These are phyloP conservation scores for Vigna radiata DNA, from an alignment of 306 rosid genomes.

Conservation along the genomic window DNA sequence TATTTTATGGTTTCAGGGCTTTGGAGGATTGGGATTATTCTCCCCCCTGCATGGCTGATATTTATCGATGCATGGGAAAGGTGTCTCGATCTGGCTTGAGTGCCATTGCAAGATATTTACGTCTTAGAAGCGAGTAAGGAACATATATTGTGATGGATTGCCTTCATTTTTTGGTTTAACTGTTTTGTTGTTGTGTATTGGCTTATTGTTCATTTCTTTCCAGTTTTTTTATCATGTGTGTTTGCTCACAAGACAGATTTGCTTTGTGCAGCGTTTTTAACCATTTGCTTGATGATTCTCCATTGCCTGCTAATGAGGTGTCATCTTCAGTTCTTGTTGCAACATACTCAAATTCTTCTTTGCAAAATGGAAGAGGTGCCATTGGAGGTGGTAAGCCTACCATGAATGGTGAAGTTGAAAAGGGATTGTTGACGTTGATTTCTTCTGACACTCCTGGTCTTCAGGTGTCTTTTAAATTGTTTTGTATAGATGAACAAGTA, in stretches of 20 bases:
- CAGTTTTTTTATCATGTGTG: conserved; percentile 12
- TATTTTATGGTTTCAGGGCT: conserved; percentile 65
- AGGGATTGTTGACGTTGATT: conserved; percentile 89
- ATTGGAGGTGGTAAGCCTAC: conserved; percentile 85
- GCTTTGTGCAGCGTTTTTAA: conserved; percentile 79
- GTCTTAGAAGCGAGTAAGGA: conserved; percentile 94
- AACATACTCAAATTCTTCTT: conserved; percentile 60
- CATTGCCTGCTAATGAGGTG: conserved; percentile 84
- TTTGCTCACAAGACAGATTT: conserved; percentile 41
- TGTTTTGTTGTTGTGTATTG: background rate
- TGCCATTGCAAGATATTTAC: conserved; percentile 94
- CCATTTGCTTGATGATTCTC: conserved; percentile 93
- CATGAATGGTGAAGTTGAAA: conserved; percentile 81
- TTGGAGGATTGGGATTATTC: conserved; percentile 95
- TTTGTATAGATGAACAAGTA: conserved; percentile 41
- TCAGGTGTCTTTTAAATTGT: conserved; percentile 69
- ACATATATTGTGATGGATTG: conserved; percentile 48
- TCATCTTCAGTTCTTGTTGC: conserved; percentile 94
- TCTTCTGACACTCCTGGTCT: conserved; percentile 90
- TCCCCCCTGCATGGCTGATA: conserved; percentile 94
- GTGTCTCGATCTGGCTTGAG: conserved; percentile 79
- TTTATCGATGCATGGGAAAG: conserved; percentile 95
- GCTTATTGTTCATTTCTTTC: conserved; percentile 5
- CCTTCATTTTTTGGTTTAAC: conserved; percentile 28
- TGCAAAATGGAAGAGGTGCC: conserved; percentile 79